Percentiles rank a stretch among this genome's conserved stretches.
phyloP scores from a whole-genome alignment of 1,284 basidiomycete genomes.

The Sparassis latifolia region DNA sequence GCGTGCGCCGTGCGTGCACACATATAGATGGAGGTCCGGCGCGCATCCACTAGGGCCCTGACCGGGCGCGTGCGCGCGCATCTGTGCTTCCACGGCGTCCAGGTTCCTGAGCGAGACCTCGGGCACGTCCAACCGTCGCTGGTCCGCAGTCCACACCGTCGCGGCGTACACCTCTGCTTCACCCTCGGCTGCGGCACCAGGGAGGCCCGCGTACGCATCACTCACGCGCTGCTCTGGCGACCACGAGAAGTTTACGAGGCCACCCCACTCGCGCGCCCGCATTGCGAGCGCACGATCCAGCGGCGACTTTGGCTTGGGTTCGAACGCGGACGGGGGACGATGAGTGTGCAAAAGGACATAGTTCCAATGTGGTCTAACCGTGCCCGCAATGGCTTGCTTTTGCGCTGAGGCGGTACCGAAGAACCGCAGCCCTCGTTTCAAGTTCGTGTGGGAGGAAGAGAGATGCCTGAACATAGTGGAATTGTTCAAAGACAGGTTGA shows the following conservation, averaged over 20 bases:
- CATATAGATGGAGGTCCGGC: constrained; percentile 46
- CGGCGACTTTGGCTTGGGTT: constrained; percentile 41
- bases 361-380: constrained; percentile 43
- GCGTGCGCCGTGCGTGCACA: constrained; percentile 30
- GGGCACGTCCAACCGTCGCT: constrained; percentile 43
- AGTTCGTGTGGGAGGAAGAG: no score
- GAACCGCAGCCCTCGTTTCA: no score
- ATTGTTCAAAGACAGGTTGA: no score
- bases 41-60: not conserved
- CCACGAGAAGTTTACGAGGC: constrained; percentile 58
- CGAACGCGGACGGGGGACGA: constrained; percentile 42
- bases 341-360: constrained; percentile 53
- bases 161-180: constrained; percentile 27
- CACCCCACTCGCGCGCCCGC: constrained; percentile 38
- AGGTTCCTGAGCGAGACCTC: constrained; percentile 40
- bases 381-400: constrained; percentile 28
- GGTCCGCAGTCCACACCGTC: constrained; percentile 43
- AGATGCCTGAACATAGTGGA: no score
- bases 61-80: constrained; percentile 29
- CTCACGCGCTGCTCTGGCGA: constrained; percentile 23
- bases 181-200: constrained; percentile 10
- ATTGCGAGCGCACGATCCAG: constrained; percentile 47
- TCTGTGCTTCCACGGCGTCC: constrained; percentile 34
- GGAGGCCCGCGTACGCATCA: constrained; percentile 9
- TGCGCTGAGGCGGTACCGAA: not conserved